phyloP scores from a whole-genome alignment of 1,139 yeast genomes.

The Sugiyamaella xylanicola region DNA sequence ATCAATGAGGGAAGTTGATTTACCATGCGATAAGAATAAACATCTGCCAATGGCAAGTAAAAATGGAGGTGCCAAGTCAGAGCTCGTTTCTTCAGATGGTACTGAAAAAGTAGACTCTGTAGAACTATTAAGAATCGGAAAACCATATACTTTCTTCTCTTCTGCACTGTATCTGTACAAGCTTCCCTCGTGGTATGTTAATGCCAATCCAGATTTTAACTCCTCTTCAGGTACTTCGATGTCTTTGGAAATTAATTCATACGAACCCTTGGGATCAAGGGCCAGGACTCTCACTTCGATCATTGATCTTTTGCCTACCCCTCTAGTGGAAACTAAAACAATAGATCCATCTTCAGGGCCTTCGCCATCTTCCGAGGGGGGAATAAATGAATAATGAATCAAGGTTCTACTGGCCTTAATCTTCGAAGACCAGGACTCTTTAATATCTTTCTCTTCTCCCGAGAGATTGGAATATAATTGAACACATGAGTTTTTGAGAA shows the following conservation, averaged over 20 bases:
- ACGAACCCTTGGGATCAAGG: constrained; percentile 25
- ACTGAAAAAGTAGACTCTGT: constrained; percentile 17
- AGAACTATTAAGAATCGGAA: constrained; percentile 27
- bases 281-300: constrained; percentile 31
- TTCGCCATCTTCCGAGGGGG: constrained; percentile 23
- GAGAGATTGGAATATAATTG: constrained; percentile 22
- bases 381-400: constrained; percentile 26
- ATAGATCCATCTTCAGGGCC: constrained; percentile 32
- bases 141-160: constrained; percentile 20
- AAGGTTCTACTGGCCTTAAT: constrained; percentile 28
- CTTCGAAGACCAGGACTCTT: constrained; percentile 29
- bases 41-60: constrained; percentile 42
- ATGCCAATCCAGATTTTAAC: constrained; percentile 19
- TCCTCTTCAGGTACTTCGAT: constrained; percentile 25
- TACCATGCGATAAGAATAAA: constrained; percentile 44
- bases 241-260: constrained; percentile 27
- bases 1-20: constrained; percentile 46
- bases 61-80: constrained; percentile 25
- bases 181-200: constrained; percentile 30
- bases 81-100: constrained; percentile 13
- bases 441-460: constrained; percentile 15
- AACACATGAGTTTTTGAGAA: constrained; percentile 29
- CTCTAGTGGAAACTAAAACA: constrained; percentile 29
- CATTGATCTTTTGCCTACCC: constrained; percentile 27
- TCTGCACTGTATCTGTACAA: constrained; percentile 29